A percentile compares a stretch with the other conserved stretches of the same genome.
These are phyloP conservation scores for Avena insularis DNA, from an alignment of 176 grass and related monocot species.

Conservation along the genomic window DNA sequence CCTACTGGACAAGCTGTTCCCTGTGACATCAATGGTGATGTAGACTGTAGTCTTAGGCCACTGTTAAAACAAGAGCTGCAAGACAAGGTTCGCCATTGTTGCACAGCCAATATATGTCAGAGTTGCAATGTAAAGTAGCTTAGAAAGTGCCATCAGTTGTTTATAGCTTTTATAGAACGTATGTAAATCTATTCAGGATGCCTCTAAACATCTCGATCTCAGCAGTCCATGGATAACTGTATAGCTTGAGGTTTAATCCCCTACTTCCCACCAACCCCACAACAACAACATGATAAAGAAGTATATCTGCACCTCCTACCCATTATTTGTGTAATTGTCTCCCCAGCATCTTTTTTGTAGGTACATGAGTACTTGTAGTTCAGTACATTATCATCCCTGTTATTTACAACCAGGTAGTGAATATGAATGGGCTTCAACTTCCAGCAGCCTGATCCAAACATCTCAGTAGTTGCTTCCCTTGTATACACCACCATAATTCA, in stretches of 20 bases:
- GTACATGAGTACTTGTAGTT: background rate
- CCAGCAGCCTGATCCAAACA: background rate
- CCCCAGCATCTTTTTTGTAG: background rate
- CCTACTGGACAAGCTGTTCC: slow-evolving; percentile 78
- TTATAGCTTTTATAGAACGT: background rate
- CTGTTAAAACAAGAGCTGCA: slow-evolving; percentile 14
- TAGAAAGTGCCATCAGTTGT: background rate
- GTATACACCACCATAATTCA: background rate
- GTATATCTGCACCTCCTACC: background rate
- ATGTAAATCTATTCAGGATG: background rate
- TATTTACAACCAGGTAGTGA: slow-evolving; percentile 9
- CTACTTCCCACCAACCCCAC: background rate
- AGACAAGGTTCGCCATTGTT: background rate
- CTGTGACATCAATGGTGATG: slow-evolving; percentile 84
- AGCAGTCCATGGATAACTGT: background rate
- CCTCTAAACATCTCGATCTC: slow-evolving; percentile 15
- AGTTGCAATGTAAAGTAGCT: slow-evolving; percentile 27
- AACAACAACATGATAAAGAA: background rate
- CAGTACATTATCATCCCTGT: slow-evolving; percentile 6
- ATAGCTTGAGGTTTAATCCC: background rate
- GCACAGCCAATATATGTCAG: background rate
- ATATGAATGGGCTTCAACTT: background rate
- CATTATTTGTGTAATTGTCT: background rate
- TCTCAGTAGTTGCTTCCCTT: background rate
- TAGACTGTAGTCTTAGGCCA: slow-evolving; percentile 54